phyloP scores from a whole-genome alignment of 2,329 filamentous ascomycete genomes.

The Xylaria sp. region DNA sequence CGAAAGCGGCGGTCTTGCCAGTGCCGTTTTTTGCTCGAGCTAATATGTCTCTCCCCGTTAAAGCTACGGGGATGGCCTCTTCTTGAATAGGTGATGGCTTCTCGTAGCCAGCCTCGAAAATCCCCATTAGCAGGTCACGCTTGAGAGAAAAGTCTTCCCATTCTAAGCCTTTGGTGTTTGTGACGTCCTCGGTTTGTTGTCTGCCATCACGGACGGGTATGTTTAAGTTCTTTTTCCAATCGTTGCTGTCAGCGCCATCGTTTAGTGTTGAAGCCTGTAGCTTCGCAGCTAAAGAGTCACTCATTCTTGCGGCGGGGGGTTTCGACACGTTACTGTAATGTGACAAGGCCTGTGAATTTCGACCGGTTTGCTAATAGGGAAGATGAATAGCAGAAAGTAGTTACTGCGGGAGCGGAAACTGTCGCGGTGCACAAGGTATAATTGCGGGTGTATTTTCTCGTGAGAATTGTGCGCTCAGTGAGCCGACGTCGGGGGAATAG shows the following conservation, averaged over 20 bases:
- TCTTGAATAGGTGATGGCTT: slow-evolving; percentile 99
- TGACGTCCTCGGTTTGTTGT: slow-evolving; percentile 94
- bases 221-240: slow-evolving; percentile 81
- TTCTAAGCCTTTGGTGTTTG: slow-evolving; percentile 95
- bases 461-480: neutral
- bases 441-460: neutral
- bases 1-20: slow-evolving; percentile 97
- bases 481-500: neutral
- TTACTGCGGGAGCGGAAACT: neutral
- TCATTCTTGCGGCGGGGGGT: slow-evolving; percentile 40
- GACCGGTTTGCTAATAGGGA: neutral
- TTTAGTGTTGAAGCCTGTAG: slow-evolving; percentile 56
- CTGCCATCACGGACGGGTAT: slow-evolving; percentile 78
- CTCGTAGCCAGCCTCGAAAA: slow-evolving; percentile 98
- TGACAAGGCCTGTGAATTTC: neutral
- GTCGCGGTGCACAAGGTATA: neutral
- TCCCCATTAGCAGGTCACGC: slow-evolving; percentile 96
- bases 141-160: slow-evolving; percentile 98
- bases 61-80: slow-evolving; percentile 96
- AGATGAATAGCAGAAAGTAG: neutral
- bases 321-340: slow-evolving; percentile 53
- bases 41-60: slow-evolving; percentile 94
- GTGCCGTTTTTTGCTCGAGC: slow-evolving; percentile 98
- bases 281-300: slow-evolving; percentile 48
- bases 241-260: slow-evolving; percentile 64